These are phyloP conservation scores for Starmerella apis DNA, from an alignment of 805 yeast species.

Conservation along the genomic window DNA sequence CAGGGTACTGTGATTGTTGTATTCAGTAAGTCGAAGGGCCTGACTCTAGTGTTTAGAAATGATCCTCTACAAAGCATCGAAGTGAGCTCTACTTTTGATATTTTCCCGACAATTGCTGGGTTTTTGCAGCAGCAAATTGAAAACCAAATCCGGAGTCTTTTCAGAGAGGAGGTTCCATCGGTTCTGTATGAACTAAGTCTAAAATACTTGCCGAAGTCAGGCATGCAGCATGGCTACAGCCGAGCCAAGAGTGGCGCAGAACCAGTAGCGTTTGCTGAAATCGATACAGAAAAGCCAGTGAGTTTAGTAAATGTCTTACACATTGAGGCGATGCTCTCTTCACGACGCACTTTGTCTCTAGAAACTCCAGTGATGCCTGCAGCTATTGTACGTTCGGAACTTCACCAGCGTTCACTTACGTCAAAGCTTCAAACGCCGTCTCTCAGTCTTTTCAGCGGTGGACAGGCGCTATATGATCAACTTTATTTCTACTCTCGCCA, in stretches of 20 bases:
- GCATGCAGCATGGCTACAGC: conserved; percentile 16
- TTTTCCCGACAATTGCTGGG: conserved; percentile 70
- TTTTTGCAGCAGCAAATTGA: conserved; percentile 77
- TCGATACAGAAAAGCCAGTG: conserved; percentile 53
- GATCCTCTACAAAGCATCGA: conserved; percentile 78
- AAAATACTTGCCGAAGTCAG: conserved; percentile 43
- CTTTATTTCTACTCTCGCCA: conserved; percentile 22
- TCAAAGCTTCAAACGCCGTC: conserved; percentile 6
- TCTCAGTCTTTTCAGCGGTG: conserved; percentile 7
- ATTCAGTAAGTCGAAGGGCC: conserved; percentile 68
- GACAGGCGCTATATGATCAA: conserved; percentile 21
- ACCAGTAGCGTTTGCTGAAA: conserved; percentile 40
- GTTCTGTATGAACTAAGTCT: conserved; percentile 66
- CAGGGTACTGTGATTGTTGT: conserved; percentile 79
- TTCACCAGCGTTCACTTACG: conserved; percentile 26
- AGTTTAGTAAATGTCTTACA: conserved; percentile 58
- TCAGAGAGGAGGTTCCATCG: conserved; percentile 75
- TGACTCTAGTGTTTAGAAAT: conserved; percentile 76
- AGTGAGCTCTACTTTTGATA: conserved; percentile 79
- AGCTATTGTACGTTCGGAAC: conserved; percentile 48
- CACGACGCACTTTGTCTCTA: conserved; percentile 73
- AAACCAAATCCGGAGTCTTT: conserved; percentile 63
- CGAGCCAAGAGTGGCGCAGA: conserved; percentile 21
- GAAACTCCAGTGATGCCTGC: conserved; percentile 49
- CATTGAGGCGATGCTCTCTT: conserved; percentile 55